These are phyloP conservation scores for Lavandula angustifolia DNA, from an alignment of 257 asterid genomes.

Conservation along the genomic window DNA sequence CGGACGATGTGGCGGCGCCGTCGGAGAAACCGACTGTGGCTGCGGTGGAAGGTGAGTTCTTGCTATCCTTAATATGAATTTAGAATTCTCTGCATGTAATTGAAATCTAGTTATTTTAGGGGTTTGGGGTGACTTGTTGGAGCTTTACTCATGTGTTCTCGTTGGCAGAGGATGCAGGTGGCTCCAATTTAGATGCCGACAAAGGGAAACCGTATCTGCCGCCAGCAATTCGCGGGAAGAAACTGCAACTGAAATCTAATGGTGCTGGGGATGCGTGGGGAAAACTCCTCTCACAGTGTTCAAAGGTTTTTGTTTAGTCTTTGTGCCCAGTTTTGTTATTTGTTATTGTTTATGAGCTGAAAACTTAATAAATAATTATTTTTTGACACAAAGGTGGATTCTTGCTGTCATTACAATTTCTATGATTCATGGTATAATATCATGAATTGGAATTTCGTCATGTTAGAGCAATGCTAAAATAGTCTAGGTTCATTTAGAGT, in stretches of 20 bases:
- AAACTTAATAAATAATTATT: neutral
- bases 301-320: conserved; percentile 51
- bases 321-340: conserved; percentile 3
- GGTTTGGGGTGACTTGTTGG: conserved; percentile 9
- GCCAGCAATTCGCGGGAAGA: conserved; percentile 44
- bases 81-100: conserved; percentile 28
- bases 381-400: neutral
- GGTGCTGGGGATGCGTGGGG: conserved; percentile 78
- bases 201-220: conserved; percentile 46
- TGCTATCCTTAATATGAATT: conserved; percentile 27
- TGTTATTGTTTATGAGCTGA: conserved; percentile 9
- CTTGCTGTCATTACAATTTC: neutral
- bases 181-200: conserved; percentile 42
- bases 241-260: conserved; percentile 53
- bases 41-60: conserved; percentile 51
- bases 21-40: conserved; percentile 38
- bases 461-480: neutral
- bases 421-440: neutral
- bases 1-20: conserved; percentile 44
- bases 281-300: conserved; percentile 68
- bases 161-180: conserved; percentile 41
- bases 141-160: neutral
- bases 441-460: too few relatives aligned
- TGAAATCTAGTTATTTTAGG: conserved; percentile 14
- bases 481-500: neutral